These are phyloP conservation scores for Colletotrichum cuscutae DNA, from an alignment of 2,329 filamentous ascomycete genomes.

Conservation along the genomic window DNA sequence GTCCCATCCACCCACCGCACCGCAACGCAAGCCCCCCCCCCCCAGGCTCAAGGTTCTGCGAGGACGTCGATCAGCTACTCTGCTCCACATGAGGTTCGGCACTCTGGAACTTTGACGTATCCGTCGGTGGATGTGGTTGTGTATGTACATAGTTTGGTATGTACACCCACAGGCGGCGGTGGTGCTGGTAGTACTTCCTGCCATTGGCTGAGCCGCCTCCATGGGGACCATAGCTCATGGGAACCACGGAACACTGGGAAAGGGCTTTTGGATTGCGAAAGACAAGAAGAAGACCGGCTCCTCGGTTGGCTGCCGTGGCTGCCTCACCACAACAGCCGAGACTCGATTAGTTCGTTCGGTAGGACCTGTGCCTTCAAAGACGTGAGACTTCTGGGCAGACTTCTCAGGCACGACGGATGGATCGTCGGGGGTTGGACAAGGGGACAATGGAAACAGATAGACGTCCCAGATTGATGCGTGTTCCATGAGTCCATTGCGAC, in stretches of 20 bases:
- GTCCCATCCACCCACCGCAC: constrained; percentile 14
- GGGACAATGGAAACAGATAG: background rate
- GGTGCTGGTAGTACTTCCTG: background rate
- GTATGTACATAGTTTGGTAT: too few species aligned
- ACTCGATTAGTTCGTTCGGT: background rate
- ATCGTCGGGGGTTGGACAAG: background rate
- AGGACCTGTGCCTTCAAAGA: background rate
- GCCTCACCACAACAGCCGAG: background rate
- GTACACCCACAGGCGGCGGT: background rate
- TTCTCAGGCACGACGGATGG: background rate
- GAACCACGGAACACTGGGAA: too few species aligned
- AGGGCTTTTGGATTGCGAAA: background rate
- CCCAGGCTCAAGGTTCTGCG: constrained; percentile 15
- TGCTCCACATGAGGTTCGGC: constrained; percentile 32
- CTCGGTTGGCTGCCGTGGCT: background rate
- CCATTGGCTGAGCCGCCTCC: background rate
- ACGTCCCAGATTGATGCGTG: background rate
- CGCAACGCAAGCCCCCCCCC: background rate
- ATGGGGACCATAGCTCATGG: background rate
- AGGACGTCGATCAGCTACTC: constrained; percentile 31
- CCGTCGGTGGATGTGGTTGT: too few species aligned
- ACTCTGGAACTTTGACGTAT: background rate
- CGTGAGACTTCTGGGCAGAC: background rate
- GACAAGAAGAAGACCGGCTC: background rate
- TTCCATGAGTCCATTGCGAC: background rate